A percentile compares a stretch with the other conserved stretches of the same genome.
phyloP scores from a whole-genome alignment of 495 filamentous ascomycete genomes.

The Aspergillus affinis region DNA sequence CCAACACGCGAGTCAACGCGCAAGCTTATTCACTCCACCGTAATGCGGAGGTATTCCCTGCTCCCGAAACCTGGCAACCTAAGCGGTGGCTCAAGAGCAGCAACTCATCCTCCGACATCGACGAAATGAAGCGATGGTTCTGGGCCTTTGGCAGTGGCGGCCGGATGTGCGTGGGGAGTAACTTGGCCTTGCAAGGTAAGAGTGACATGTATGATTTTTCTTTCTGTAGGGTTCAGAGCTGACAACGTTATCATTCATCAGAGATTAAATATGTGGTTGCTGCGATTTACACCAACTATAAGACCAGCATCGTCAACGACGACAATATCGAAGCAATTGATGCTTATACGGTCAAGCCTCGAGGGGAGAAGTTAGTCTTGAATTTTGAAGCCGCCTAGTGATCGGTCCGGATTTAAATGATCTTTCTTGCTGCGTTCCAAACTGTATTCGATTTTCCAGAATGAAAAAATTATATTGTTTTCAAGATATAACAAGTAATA shows the following conservation, averaged over 20 bases:
- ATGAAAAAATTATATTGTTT: slow-evolving; percentile 1
- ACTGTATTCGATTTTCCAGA: background rate
- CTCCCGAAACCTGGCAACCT: slow-evolving; percentile 61
- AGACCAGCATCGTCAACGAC: slow-evolving; percentile 55
- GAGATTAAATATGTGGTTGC: slow-evolving; percentile 50
- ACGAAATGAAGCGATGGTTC: slow-evolving; percentile 66
- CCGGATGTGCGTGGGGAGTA: slow-evolving; percentile 80
- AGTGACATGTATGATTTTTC: slow-evolving; percentile 2
- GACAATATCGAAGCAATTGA: slow-evolving; percentile 62
- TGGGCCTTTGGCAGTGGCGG: slow-evolving; percentile 86
- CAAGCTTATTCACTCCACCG: slow-evolving; percentile 72
- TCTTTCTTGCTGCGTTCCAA: background rate
- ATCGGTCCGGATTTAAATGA: background rate
- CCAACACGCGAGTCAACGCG: slow-evolving; percentile 66
- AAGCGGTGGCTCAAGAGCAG: slow-evolving; percentile 57
- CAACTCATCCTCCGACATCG: slow-evolving; percentile 36
- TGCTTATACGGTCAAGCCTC: slow-evolving; percentile 64
- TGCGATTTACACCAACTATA: slow-evolving; percentile 69
- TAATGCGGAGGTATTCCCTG: slow-evolving; percentile 59
- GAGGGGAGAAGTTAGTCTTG: slow-evolving; percentile 44
- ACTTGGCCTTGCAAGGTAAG: slow-evolving; percentile 76
- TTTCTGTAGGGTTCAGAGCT: background rate
- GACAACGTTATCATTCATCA: slow-evolving; percentile 18
- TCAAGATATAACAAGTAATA: slow-evolving; percentile 6
- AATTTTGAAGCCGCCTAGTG: slow-evolving; percentile 34